Evolutionary conservation across 73 alveolate species (phyloP), one percentile per base, ranked within the genome.

Genomic region (Stentor roeselii): DNA sequence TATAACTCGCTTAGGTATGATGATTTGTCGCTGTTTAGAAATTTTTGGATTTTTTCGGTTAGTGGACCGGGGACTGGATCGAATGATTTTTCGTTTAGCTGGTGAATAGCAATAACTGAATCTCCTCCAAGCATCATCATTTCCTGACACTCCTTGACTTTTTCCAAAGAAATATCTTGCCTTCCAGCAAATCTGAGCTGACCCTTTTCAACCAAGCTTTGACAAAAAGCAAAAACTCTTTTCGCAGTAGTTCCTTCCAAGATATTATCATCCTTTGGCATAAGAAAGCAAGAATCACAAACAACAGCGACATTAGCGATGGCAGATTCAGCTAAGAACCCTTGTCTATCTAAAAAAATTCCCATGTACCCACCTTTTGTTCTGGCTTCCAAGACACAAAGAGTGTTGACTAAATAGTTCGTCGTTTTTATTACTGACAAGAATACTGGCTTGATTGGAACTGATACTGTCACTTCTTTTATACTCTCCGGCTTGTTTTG

Each of bases 291-390:
- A 27, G 86, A 86, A 35, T 76, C 83, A 36, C 60, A n/a, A 15
- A 86, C 3, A 34, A 89, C 85, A 21, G 88, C 95, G 0, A 89
- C 67, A 36, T 82, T 89, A 27, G 95, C 95, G 82, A 89, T 86
- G 4, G 90, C 78, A 4, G 89, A 87, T 78, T 89, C 95, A 34
- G 88, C 82, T 40, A 89, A 27, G 41, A 80, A 36, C 3, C 95
- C 95, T 6, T 89, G 83, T 36, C 75, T 84, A 67, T 86, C 91
- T 32, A 59, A 50, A 85, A 60, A 77, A 39, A 89, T 86, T 1
- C 88, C 92, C 59, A 89, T 36, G 75, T 89, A 89, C 27, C 95
- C 95, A 4, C 95, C 95, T 86, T 88, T 82, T 2, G 21, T 40
- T 34, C 37, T n/a, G 0, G 80, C 80, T 67, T 67, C 80, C 41